phyloP scores from a whole-genome alignment of 164 flowering plant genomes.

The Taxillus chinensis region DNA sequence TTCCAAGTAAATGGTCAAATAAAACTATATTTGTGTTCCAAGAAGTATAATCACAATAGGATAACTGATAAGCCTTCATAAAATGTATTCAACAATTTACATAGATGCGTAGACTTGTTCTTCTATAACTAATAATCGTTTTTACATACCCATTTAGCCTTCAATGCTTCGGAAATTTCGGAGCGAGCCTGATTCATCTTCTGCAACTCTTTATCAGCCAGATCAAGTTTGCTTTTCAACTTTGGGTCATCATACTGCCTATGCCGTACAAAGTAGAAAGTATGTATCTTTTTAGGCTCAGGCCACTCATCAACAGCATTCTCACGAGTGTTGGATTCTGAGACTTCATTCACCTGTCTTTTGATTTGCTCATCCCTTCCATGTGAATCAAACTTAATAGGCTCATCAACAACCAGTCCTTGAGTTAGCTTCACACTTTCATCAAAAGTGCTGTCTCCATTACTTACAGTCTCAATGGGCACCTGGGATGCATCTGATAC shows the following conservation, averaged over 20 bases:
- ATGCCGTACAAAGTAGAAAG: slow-evolving; percentile 48
- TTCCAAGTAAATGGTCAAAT: no score
- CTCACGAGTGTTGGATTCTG: slow-evolving; percentile 40
- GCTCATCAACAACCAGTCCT: slow-evolving; percentile 22
- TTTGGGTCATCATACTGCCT: slow-evolving; percentile 66
- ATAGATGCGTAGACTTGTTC: no score
- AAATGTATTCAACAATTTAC: no score
- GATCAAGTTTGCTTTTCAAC: slow-evolving; percentile 56
- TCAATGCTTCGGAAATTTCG: slow-evolving; percentile 51
- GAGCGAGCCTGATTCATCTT: slow-evolving; percentile 47
- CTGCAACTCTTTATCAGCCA: slow-evolving; percentile 55
- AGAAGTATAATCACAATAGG: no score
- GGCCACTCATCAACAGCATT: slow-evolving; percentile 93
- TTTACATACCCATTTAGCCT: slow-evolving; percentile 49
- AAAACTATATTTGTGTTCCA: no score
- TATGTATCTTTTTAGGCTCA: slow-evolving; percentile 47
- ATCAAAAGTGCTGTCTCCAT: slow-evolving; percentile 15
- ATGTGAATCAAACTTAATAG: slow-evolving; percentile 57
- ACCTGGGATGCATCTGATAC: slow-evolving; percentile 41
- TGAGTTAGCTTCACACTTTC: slow-evolving; percentile 34
- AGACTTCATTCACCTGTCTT: slow-evolving; percentile 25
- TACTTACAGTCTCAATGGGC: slow-evolving; percentile 24
- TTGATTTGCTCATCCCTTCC: slow-evolving; percentile 40
- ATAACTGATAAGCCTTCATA: no score
- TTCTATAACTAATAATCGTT: no score